Evolutionary conservation across 495 filamentous ascomycete species (phyloP).

Genomic region (Saxophila tyrrhenica): DNA sequence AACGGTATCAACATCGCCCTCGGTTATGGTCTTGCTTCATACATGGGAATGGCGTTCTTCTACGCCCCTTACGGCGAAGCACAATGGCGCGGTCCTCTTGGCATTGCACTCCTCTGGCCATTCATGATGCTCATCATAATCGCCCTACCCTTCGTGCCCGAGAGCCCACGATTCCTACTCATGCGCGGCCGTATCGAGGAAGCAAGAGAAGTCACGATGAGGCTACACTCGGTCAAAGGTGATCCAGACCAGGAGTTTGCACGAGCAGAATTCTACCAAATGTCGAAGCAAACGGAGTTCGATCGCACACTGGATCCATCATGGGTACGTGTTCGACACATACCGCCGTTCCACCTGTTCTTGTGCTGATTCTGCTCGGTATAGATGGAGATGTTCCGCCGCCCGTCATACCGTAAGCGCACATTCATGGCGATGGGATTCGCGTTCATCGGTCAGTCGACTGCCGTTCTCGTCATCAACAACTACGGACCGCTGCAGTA

Average conservation of each 20-base stretch:
- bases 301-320: background rate
- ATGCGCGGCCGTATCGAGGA: background rate
- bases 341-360: no score
- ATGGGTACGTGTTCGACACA: no score
- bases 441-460: background rate
- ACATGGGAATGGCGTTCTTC: background rate
- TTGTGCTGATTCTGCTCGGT: no score
- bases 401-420: background rate
- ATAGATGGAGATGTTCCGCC: background rate
- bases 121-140: background rate
- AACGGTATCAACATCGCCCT: background rate
- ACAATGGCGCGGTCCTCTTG: background rate
- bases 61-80: background rate
- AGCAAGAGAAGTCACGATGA: background rate
- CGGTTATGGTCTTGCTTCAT: background rate
- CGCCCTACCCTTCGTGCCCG: background rate
- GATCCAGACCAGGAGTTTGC: background rate
- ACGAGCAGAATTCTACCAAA: constrained; percentile 1
- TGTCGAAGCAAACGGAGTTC: background rate
- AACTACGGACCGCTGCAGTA: background rate
- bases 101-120: background rate
- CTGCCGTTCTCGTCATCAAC: background rate
- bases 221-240: background rate
- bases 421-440: background rate
- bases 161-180: constrained; percentile 1